Percentiles rank a stretch among this genome's conserved stretches.
Evolutionary conservation across 73 alveolate species (phyloP).

Genomic region (Stentor coeruleus): DNA sequence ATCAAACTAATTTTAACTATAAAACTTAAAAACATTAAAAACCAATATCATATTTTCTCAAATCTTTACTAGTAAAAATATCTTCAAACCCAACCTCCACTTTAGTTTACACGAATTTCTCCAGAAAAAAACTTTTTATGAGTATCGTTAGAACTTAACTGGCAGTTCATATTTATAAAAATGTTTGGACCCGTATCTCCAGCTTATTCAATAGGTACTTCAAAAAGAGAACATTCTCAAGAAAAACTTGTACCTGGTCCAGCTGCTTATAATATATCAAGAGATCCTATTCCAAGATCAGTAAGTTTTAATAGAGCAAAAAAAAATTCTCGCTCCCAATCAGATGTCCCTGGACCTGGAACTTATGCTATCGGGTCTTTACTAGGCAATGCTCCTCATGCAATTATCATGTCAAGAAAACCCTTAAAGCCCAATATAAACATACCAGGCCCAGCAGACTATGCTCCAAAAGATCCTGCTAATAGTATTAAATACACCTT

Average conservation of each 20-base stretch:
- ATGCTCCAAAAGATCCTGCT: neutral
- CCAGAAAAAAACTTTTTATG: too few species aligned
- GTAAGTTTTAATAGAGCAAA: neutral
- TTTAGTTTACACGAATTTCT: too few species aligned
- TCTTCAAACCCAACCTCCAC: too few species aligned
- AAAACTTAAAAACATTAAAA: too few species aligned
- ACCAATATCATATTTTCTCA: too few species aligned
- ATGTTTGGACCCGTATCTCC: too few species aligned
- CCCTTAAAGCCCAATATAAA: neutral
- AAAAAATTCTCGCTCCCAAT: neutral
- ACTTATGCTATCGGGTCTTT: neutral
- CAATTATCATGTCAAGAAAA: neutral
- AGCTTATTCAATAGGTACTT: slow-evolving; percentile 9
- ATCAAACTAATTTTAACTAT: too few species aligned
- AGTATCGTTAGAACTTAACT: too few species aligned
- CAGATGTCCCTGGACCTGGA: slow-evolving; percentile 1
- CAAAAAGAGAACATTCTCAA: neutral
- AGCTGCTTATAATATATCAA: neutral
- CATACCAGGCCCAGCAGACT: neutral
- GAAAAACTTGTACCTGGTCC: neutral
- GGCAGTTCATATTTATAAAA: too few species aligned
- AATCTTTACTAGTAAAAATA: too few species aligned
- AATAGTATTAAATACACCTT: neutral
- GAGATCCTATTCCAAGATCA: neutral
- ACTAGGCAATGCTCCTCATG: neutral